These are phyloP conservation scores for Malus asiatica DNA, from an alignment of 306 rosid species.

Conservation along the genomic window DNA sequence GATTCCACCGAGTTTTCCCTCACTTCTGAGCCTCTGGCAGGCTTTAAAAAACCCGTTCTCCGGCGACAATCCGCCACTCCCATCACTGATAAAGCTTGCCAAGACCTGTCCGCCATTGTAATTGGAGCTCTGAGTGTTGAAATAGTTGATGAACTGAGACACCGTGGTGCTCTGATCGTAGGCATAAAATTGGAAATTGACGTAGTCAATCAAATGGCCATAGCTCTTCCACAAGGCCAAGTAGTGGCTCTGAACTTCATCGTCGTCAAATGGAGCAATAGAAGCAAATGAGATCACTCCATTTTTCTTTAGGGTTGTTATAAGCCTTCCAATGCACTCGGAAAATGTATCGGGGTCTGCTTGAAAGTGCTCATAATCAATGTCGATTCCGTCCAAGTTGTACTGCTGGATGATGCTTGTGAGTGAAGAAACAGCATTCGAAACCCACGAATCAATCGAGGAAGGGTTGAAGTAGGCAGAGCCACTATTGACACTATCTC, in stretches of 20 bases:
- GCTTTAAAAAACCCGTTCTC: conserved; percentile 56
- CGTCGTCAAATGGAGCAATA: conserved; percentile 63
- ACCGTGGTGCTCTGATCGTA: conserved; percentile 57
- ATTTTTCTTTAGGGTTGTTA: conserved; percentile 44
- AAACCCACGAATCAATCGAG: conserved; percentile 63
- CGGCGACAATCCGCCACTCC: conserved; percentile 53
- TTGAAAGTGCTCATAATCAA: conserved; percentile 68
- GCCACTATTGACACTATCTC: conserved; percentile 33
- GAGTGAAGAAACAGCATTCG: conserved; percentile 72
- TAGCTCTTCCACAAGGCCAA: conserved; percentile 61
- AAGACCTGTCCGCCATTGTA: conserved; percentile 62
- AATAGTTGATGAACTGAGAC: conserved; percentile 44
- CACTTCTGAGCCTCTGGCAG: conserved; percentile 37
- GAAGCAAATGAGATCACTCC: conserved; percentile 58
- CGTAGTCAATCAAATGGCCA: conserved; percentile 59
- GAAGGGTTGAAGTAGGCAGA: conserved; percentile 45
- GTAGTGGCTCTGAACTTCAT: conserved; percentile 60
- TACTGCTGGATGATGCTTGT: conserved; percentile 49
- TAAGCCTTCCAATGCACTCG: conserved; percentile 51
- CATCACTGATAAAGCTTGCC: conserved; percentile 58
- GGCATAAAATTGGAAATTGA: conserved; percentile 80
- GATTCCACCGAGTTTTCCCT: conserved; percentile 53
- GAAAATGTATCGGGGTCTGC: conserved; percentile 52
- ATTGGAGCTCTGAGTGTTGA: conserved; percentile 47
- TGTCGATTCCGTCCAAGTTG: conserved; percentile 62